Conservation (phyloP, 768 basidiomycete genomes). For the Lactarius pseudohatsudake region DNA sequence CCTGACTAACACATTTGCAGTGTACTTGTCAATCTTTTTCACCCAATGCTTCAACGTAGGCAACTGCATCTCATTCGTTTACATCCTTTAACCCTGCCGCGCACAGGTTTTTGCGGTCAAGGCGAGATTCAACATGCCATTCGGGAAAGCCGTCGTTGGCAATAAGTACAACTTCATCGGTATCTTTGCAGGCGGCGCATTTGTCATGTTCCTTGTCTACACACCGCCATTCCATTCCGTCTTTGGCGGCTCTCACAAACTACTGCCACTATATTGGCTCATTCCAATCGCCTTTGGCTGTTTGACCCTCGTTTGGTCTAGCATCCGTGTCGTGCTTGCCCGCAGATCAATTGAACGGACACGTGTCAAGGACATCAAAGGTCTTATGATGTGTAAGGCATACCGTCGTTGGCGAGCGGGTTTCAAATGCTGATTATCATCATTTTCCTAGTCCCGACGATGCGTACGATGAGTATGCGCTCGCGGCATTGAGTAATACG, state of each 20-base stretch:
- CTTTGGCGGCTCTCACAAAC: slow-evolving; percentile 57
- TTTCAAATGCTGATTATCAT: slow-evolving; percentile 21
- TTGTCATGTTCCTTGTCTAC: slow-evolving; percentile 69
- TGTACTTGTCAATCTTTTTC: slow-evolving; percentile 67
- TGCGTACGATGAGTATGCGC: slow-evolving; percentile 37
- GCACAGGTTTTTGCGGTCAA: slow-evolving; percentile 63
- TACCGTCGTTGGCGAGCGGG: neutral
- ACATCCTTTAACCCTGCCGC: neutral
- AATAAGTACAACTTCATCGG: slow-evolving; percentile 68
- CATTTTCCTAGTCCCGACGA: slow-evolving; percentile 46
- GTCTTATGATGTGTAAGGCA: slow-evolving; percentile 67
- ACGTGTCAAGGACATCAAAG: slow-evolving; percentile 63
- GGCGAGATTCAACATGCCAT: slow-evolving; percentile 62
- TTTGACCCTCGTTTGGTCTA: slow-evolving; percentile 56
- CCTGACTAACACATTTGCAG: slow-evolving; percentile 30
- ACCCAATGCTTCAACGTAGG: slow-evolving; percentile 66
- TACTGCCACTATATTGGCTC: slow-evolving; percentile 68
- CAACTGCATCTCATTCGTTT: neutral
- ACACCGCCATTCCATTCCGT: slow-evolving; percentile 68
- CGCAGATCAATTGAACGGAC: slow-evolving; percentile 54
- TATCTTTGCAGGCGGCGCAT: slow-evolving; percentile 57
- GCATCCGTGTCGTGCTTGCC: slow-evolving; percentile 56
- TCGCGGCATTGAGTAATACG: slow-evolving; percentile 19
- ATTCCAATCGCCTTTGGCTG: slow-evolving; percentile 61
- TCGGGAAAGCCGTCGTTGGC: slow-evolving; percentile 53